Evolutionary conservation across 805 yeast genomes (phyloP).

Genomic region (Kodamaea kaohsiungensis): DNA sequence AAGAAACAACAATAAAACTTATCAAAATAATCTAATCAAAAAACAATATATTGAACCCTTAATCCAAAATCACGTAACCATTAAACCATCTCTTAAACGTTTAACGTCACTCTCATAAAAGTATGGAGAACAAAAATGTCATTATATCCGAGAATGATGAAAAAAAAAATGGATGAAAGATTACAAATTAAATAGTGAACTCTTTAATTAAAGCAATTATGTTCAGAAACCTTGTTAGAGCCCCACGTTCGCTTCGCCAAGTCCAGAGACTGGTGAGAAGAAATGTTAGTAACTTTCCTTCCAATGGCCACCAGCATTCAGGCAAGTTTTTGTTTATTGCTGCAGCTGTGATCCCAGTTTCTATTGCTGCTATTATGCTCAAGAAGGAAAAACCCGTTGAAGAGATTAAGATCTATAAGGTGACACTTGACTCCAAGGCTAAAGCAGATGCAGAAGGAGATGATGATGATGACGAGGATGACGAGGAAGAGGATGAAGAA

Average conservation of each 20-base stretch:
- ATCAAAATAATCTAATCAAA: too few relatives aligned
- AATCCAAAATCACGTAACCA: too few relatives aligned
- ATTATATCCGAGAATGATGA: background rate
- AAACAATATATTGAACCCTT: too few relatives aligned
- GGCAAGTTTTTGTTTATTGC: slow-evolving; percentile 13
- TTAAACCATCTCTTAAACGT: too few relatives aligned
- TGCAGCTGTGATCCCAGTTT: slow-evolving; percentile 16
- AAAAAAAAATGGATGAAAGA: slow-evolving; percentile 11
- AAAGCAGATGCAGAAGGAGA: slow-evolving; percentile 1
- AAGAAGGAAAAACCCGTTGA: slow-evolving; percentile 9
- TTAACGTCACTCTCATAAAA: background rate
- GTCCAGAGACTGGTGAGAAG: slow-evolving; percentile 13
- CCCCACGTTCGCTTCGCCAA: slow-evolving; percentile 13
- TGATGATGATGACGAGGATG: slow-evolving; percentile 12
- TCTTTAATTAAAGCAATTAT: slow-evolving; percentile 9
- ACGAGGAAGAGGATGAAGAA: slow-evolving; percentile 11
- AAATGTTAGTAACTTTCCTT: slow-evolving; percentile 10
- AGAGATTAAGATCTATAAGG: slow-evolving; percentile 7
- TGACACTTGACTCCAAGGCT: slow-evolving; percentile 2
- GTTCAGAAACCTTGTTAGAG: slow-evolving; percentile 22
- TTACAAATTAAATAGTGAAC: slow-evolving; percentile 3
- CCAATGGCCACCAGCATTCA: slow-evolving; percentile 7
- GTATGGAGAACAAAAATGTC: background rate
- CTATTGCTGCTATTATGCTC: slow-evolving; percentile 11
- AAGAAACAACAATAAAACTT: too few relatives aligned